phyloP scores from a whole-genome alignment of 352 stramenopile species.

The Phytophthora citrophthora region DNA sequence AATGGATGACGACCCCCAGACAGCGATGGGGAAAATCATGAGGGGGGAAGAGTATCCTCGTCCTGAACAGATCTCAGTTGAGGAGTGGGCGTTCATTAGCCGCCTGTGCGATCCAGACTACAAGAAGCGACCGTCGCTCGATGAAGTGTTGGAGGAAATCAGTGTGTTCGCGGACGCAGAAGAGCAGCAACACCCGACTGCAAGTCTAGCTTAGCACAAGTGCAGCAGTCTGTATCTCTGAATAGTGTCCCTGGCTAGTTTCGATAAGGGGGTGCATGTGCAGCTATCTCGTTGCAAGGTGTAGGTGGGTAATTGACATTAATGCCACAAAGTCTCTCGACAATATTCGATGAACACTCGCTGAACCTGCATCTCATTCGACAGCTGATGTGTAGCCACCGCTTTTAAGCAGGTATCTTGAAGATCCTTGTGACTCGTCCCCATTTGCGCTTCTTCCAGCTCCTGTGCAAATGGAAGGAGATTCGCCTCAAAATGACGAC shows the following conservation, averaged over 20 bases:
- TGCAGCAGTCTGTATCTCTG: not conserved
- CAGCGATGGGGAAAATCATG: constrained; percentile 17
- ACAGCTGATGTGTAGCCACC: no score
- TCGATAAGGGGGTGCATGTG: not conserved
- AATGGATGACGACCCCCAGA: not conserved
- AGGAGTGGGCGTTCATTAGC: constrained; percentile 20
- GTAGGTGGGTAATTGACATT: no score
- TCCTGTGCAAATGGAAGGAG: no score
- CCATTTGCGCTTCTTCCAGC: no score
- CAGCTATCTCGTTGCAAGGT: not conserved
- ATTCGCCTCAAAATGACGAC: no score
- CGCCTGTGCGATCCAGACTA: constrained; percentile 15
- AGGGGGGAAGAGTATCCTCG: constrained; percentile 7
- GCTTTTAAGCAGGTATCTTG: no score
- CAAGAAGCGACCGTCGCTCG: constrained; percentile 12
- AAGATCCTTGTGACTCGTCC: no score
- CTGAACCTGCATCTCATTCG: no score
- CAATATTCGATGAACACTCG: no score
- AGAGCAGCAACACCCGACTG: constrained; percentile 5
- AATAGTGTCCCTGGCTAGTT: not conserved
- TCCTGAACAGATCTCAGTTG: not conserved
- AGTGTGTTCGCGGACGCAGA: constrained; percentile 15
- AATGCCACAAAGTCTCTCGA: no score
- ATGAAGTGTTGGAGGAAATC: constrained; percentile 22
- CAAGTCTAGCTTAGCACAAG: constrained; percentile 10